phyloP scores from a whole-genome alignment of 2,329 filamentous ascomycete genomes.

The Fusarium sublunatum region DNA sequence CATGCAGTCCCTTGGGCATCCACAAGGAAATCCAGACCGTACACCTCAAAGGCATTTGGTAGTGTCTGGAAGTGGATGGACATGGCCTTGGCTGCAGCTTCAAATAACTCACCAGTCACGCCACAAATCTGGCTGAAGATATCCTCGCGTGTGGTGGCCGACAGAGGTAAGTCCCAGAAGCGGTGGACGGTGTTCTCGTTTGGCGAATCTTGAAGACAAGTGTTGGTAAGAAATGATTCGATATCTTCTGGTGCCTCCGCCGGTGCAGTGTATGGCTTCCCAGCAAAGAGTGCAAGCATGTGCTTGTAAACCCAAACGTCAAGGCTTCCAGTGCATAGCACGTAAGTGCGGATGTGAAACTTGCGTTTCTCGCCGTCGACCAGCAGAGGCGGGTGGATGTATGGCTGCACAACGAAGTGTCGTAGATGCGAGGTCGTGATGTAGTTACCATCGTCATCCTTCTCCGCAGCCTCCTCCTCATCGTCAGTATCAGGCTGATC shows the following conservation, averaged over 20 bases:
- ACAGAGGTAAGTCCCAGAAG: slow-evolving; percentile 75
- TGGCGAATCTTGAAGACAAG: slow-evolving; percentile 80
- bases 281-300: slow-evolving; percentile 95
- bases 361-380: slow-evolving; percentile 78
- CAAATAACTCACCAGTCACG: slow-evolving; percentile 82
- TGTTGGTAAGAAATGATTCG: slow-evolving; percentile 89
- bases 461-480: slow-evolving; percentile 60
- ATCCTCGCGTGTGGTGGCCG: slow-evolving; percentile 65
- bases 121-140: slow-evolving; percentile 80
- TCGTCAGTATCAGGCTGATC: slow-evolving; percentile 73
- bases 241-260: slow-evolving; percentile 65
- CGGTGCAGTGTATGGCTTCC: slow-evolving; percentile 76
- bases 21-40: slow-evolving; percentile 90
- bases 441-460: slow-evolving; percentile 57
- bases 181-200: slow-evolving; percentile 73
- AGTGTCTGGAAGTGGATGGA: slow-evolving; percentile 91
- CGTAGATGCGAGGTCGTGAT: slow-evolving; percentile 91
- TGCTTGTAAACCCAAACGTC: slow-evolving; percentile 86
- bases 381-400: slow-evolving; percentile 85
- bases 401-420: slow-evolving; percentile 95
- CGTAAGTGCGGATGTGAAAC: slow-evolving; percentile 95
- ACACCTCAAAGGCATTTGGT: slow-evolving; percentile 90
- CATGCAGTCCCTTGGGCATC: slow-evolving; percentile 73
- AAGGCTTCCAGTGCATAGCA: slow-evolving; percentile 81
- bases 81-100: slow-evolving; percentile 86